Evolutionary conservation across 2,329 filamentous ascomycete species (phyloP).

Genomic region (Amauroascus niger): DNA sequence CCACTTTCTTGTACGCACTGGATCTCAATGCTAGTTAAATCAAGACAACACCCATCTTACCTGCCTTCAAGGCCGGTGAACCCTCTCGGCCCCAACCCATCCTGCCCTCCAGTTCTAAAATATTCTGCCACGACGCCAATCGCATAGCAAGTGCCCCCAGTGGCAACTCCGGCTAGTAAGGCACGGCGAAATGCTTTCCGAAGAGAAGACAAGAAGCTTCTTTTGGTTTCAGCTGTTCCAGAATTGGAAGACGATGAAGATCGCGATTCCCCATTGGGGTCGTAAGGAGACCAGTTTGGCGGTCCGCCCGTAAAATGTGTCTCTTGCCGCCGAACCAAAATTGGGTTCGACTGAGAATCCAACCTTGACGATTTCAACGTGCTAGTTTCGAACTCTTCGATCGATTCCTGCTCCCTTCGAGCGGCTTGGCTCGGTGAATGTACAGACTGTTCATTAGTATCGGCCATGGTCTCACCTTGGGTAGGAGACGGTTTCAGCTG

Average conservation of each 20-base stretch:
- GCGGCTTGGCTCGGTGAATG: conserved; percentile 10
- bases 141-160: conserved; percentile 34
- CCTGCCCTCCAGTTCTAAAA: conserved; percentile 34
- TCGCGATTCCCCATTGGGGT: conserved; percentile 3
- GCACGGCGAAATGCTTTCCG: conserved; percentile 26
- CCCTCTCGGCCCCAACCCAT: conserved; percentile 31
- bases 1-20: background rate
- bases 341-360: conserved; percentile 1
- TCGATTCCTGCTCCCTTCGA: conserved; percentile 11
- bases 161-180: conserved; percentile 28
- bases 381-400: conserved; percentile 9
- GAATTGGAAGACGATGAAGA: background rate
- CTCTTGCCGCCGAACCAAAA: conserved; percentile 9
- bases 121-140: conserved; percentile 34
- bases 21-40: background rate
- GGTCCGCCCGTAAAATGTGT: conserved; percentile 13
- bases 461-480: background rate
- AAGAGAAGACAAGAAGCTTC: conserved; percentile 13
- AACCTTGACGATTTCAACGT: conserved; percentile 17
- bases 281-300: conserved; percentile 23
- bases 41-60: background rate
- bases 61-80: conserved; percentile 26
- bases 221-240: background rate
- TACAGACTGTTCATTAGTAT: background rate
- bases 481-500: background rate